Evolutionary conservation across 306 rosid genomes (phyloP).

Genomic region (Prinsepia uniflora): DNA sequence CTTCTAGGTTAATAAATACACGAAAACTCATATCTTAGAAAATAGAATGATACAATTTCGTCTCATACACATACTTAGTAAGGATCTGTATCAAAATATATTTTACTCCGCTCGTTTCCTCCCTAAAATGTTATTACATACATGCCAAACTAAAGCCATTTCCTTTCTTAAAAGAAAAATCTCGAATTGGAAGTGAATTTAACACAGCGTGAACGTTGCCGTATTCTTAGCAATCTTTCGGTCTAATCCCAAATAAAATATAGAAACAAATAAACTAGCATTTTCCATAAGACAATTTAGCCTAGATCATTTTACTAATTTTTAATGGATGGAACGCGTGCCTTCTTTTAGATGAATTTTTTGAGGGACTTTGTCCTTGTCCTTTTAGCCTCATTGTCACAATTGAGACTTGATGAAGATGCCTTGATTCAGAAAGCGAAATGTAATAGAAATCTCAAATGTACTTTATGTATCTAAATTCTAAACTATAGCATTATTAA

Average conservation of each 20-base stretch:
- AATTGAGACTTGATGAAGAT: neutral
- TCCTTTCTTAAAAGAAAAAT: too few species aligned
- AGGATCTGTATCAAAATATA: too few species aligned
- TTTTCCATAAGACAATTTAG: too few species aligned
- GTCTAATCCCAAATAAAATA: neutral
- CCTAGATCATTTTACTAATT: neutral
- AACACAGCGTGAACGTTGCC: neutral
- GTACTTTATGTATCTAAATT: neutral
- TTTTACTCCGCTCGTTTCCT: too few species aligned
- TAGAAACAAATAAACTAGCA: too few species aligned
- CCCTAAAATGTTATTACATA: too few species aligned
- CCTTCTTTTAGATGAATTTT: neutral
- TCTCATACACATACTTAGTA: too few species aligned
- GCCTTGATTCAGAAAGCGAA: neutral
- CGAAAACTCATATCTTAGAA: too few species aligned
- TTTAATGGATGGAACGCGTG: neutral
- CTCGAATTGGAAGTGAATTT: neutral
- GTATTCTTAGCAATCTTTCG: neutral
- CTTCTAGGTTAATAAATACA: too few species aligned
- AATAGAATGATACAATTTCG: too few species aligned
- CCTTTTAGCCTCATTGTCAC: neutral
- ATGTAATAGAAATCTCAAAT: neutral
- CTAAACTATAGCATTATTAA: neutral
- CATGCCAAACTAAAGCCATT: too few species aligned
- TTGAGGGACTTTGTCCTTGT: neutral